phyloP scores from a whole-genome alignment of 257 asterid species.

The Solanum habrochaites region DNA sequence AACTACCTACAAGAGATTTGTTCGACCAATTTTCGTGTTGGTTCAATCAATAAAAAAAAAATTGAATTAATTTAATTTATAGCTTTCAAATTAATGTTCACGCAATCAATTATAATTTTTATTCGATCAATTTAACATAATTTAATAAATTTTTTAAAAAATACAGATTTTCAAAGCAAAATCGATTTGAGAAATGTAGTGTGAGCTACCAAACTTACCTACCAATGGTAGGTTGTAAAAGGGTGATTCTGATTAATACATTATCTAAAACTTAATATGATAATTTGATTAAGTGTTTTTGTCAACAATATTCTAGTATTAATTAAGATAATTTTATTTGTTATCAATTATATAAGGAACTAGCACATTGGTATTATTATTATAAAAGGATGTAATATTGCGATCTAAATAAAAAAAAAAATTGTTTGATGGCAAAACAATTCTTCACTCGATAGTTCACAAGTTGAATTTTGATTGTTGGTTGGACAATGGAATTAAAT shows the following conservation, averaged over 20 bases:
- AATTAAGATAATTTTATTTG: no score
- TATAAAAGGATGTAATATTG: background rate
- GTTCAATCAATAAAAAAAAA: no score
- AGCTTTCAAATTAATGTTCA: fast-evolving
- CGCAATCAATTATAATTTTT: no score
- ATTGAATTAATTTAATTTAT: no score
- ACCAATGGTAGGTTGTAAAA: background rate
- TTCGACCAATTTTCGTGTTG: fast-evolving
- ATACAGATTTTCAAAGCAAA: no score
- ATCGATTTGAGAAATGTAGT: no score
- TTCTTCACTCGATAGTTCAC: background rate
- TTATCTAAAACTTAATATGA: background rate
- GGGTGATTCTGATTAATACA: background rate
- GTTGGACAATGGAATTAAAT: no score
- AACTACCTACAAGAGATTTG: background rate
- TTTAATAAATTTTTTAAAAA: no score
- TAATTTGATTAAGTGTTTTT: background rate
- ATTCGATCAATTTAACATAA: background rate
- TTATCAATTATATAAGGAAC: no score
- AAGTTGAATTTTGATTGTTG: background rate
- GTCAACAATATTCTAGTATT: no score
- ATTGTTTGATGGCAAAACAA: background rate
- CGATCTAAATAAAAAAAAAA: no score
- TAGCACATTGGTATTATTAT: no score
- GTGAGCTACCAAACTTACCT: background rate